Base-by-base conservation (phyloP, 139 green algal genomes). In the Micromonas pusilla region DNA sequence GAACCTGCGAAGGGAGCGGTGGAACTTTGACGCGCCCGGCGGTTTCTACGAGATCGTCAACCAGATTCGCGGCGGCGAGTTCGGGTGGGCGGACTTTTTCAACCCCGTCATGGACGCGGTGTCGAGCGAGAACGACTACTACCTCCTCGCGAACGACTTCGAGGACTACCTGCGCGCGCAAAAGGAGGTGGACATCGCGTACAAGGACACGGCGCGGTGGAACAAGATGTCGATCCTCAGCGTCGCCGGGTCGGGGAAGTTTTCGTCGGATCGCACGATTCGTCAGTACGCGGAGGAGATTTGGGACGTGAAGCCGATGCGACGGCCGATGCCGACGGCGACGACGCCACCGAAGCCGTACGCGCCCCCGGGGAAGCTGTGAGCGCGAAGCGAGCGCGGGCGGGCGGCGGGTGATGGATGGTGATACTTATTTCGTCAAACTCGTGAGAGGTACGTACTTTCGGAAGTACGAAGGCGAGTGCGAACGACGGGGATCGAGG, bases 61-160 rank as follows among this genome's bases (percentile, higher is more conserved):
- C 74, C 78, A 94, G 65, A 92, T 97, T 66, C 81, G 89, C 66
- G 76, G 60, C 21, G 96, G 92, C 25, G 36, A 84, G 38, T 99
- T 99, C 86, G 96, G 96, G 33, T 97, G 91, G 89, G 84, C 90
- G 52, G 95, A 98, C 84, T 97, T 95, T 87, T 97, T 99, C 76
- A 77, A 75, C 36, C 94, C 92, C 3, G 80, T 99, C 26, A 75
- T 94, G 62, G 91, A 97, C 78, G 82, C 86, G 74, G 91, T 99
- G 83, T 88, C 73, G 52, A 81, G 84, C 36, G 74, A 80, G 5
- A 81, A 81, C 0, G 96, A 99, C 85, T 97, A 89, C 79, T 99
- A 97, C 88, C 90, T 99, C 67, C 79, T 99, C 60, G 95, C 92
- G 60, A 97, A 97, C 79, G 95, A 99, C 89, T 99, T 99, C 78